Evolutionary conservation across 2,329 filamentous ascomycete genomes (phyloP).

Genomic region (Monilinia polystroma): DNA sequence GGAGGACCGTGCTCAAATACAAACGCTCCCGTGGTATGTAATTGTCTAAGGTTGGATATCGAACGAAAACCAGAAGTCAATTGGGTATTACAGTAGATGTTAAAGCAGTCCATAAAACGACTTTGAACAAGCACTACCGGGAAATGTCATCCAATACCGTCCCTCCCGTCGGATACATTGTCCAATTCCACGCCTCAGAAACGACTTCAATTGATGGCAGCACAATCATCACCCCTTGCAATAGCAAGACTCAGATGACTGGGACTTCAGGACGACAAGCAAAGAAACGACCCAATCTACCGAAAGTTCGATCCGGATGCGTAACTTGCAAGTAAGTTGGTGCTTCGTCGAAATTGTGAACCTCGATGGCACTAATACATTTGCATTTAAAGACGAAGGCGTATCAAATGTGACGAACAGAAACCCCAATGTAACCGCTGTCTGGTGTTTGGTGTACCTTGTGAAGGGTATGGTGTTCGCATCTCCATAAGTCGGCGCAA

Average conservation of each 20-base stretch:
- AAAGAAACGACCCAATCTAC: slow-evolving; percentile 16
- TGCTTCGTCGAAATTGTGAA: slow-evolving; percentile 7
- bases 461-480: slow-evolving; percentile 18
- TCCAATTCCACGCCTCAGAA: slow-evolving; percentile 10
- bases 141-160: background rate
- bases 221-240: slow-evolving; percentile 5
- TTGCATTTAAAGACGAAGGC: slow-evolving; percentile 11
- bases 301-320: slow-evolving; percentile 21
- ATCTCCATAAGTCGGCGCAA: slow-evolving; percentile 13
- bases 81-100: background rate
- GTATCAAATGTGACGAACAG: slow-evolving; percentile 22
- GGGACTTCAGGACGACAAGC: slow-evolving; percentile 3
- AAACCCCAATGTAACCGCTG: slow-evolving; percentile 21
- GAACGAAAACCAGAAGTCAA: background rate
- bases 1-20: slow-evolving; percentile 5
- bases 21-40: background rate
- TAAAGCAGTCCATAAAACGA: background rate
- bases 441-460: slow-evolving; percentile 11
- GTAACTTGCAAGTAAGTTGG: slow-evolving; percentile 25
- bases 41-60: background rate
- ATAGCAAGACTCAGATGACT: background rate
- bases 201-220: background rate
- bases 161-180: slow-evolving; percentile 11
- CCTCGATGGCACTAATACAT: slow-evolving; percentile 9
- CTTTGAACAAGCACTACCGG: background rate